A percentile compares a stretch with the other conserved stretches of the same genome.
Conservation (phyloP, 345 rosid species). For the Citrus sp. region DNA sequence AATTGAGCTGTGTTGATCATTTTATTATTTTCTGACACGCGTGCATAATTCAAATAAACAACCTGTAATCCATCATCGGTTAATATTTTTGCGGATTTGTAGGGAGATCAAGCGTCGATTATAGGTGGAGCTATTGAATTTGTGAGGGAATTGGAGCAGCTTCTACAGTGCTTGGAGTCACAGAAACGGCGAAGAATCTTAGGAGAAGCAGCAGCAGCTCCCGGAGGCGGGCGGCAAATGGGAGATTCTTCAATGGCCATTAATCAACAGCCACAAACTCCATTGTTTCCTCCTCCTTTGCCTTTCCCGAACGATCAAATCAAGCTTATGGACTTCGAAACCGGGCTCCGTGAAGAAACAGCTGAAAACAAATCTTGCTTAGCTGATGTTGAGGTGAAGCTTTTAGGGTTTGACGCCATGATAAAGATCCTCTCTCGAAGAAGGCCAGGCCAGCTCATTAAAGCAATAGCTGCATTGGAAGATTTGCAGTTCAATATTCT, state of each 20-base stretch:
- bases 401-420: slow-evolving; percentile 88
- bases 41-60: too few relatives aligned
- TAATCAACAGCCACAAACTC: slow-evolving; percentile 24
- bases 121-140: slow-evolving; percentile 96
- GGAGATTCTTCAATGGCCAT: slow-evolving; percentile 33
- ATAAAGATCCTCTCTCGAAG: slow-evolving; percentile 90
- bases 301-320: slow-evolving; percentile 36
- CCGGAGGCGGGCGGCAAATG: slow-evolving; percentile 17
- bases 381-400: slow-evolving; percentile 91
- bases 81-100: neutral
- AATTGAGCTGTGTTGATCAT: too few relatives aligned
- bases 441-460: slow-evolving; percentile 81
- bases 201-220: slow-evolving; percentile 35
- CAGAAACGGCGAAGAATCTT: slow-evolving; percentile 69
- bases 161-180: slow-evolving; percentile 84
- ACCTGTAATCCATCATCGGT: neutral
- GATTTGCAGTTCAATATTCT: slow-evolving; percentile 87
- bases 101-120: slow-evolving; percentile 99
- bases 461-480: slow-evolving; percentile 86
- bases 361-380: slow-evolving; percentile 82
- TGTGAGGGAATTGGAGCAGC: slow-evolving; percentile 91
- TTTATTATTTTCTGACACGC: too few relatives aligned
- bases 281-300: slow-evolving; percentile 32
- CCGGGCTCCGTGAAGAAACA: slow-evolving; percentile 60
- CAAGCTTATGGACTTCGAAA: slow-evolving; percentile 38